Evolutionary conservation across 306 rosid species (phyloP).

Genomic region (Canavalia gladiata): DNA sequence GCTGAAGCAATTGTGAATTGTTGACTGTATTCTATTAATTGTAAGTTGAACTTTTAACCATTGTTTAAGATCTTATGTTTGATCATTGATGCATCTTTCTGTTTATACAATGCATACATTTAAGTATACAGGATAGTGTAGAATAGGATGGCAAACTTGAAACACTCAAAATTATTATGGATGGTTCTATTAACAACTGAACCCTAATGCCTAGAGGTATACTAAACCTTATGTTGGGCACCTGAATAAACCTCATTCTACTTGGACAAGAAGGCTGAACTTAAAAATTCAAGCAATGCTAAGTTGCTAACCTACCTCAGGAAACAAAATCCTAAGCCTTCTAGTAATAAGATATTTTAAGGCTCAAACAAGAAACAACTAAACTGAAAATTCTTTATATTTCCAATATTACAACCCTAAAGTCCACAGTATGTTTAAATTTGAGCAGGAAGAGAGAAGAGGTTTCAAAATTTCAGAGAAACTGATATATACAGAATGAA

Average conservation of each 20-base stretch:
- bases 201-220: not conserved
- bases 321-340: slow-evolving; percentile 31
- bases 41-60: not conserved
- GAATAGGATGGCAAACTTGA: not conserved
- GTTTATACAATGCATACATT: slow-evolving; percentile 10
- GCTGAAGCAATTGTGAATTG: slow-evolving; percentile 5
- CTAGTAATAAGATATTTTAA: slow-evolving; percentile 6
- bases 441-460: no score
- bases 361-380: not conserved
- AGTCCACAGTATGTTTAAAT: not conserved
- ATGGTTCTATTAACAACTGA: not conserved
- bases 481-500: no score
- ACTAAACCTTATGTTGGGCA: slow-evolving; percentile 21
- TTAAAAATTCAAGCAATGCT: slow-evolving; percentile 11
- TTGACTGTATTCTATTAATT: slow-evolving; percentile 16
- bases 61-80: slow-evolving; percentile 3
- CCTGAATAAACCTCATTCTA: slow-evolving; percentile 25
- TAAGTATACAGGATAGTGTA: not conserved
- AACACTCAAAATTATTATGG: slow-evolving; percentile 9
- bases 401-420: not conserved
- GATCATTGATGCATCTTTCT: not conserved
- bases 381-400: not conserved
- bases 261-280: not conserved
- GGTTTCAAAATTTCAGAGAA: no score
- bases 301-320: not conserved